Evolutionary conservation across 768 basidiomycete genomes (phyloP).

Genomic region (Lactarius psammicola): DNA sequence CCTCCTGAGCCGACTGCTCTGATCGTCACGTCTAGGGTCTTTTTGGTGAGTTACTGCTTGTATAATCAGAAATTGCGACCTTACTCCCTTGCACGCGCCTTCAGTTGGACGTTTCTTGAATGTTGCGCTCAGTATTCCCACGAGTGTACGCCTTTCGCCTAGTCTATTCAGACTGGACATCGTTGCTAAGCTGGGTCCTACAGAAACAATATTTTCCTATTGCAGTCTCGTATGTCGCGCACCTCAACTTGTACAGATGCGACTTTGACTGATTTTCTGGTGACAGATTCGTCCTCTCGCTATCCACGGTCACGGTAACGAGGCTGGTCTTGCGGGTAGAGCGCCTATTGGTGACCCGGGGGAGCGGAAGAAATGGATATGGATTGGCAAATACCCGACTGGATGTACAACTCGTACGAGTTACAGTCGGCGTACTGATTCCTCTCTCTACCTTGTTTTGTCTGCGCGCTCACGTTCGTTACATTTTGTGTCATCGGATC

Average conservation of each 20-base stretch:
- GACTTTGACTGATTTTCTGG: not conserved
- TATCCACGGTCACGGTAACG: slow-evolving; percentile 15
- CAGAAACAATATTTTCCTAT: slow-evolving; percentile 21
- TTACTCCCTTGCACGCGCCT: not conserved
- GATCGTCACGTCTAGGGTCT: slow-evolving; percentile 8
- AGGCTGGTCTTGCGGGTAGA: slow-evolving; percentile 24
- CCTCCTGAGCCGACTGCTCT: not conserved
- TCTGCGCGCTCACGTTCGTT: not conserved
- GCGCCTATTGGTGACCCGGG: slow-evolving; percentile 11
- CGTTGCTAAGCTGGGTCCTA: not conserved
- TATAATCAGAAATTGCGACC: not conserved
- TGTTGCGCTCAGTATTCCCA: slow-evolving; percentile 20
- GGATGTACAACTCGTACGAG: slow-evolving; percentile 21
- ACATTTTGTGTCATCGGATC: not conserved
- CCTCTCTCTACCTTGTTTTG: not conserved
- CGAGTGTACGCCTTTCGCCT: slow-evolving; percentile 1
- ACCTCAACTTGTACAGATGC: not conserved
- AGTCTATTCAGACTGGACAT: not conserved
- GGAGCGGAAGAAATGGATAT: not conserved
- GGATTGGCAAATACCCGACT: not conserved
- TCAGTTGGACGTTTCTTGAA: slow-evolving; percentile 24
- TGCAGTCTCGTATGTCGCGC: slow-evolving; percentile 17
- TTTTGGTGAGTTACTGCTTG: slow-evolving; percentile 7
- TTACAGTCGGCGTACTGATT: slow-evolving; percentile 1
- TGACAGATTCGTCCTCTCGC: slow-evolving; percentile 18